A percentile compares a stretch with the other conserved stretches of the same genome.
Evolutionary conservation across 192 early-diverging fungal species (phyloP).

Genomic region (Coemansia sp.): DNA sequence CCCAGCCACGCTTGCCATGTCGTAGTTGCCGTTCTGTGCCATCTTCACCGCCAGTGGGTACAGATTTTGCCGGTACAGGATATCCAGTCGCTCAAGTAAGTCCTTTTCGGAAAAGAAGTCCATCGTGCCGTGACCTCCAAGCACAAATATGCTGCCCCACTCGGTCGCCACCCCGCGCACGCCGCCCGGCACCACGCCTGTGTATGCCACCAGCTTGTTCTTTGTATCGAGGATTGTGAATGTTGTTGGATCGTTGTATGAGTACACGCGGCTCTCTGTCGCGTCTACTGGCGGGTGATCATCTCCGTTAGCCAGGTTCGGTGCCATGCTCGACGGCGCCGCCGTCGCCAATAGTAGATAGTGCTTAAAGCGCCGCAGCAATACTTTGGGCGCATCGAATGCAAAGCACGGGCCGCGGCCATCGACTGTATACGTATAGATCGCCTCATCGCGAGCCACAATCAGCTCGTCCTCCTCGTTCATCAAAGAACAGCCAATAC

Average conservation of each 20-base stretch:
- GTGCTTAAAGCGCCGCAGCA: conserved; percentile 32
- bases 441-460: conserved; percentile 83
- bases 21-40: conserved; percentile 77
- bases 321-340: conserved; percentile 33
- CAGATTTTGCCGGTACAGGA: conserved; percentile 86
- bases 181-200: conserved; percentile 70
- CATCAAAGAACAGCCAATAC: conserved; percentile 70
- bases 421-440: conserved; percentile 89
- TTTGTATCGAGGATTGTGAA: conserved; percentile 81
- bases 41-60: conserved; percentile 87
- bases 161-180: conserved; percentile 75
- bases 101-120: conserved; percentile 84
- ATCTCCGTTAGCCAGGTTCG: conserved; percentile 34
- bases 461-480: conserved; percentile 82
- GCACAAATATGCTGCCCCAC: conserved; percentile 88
- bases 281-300: conserved; percentile 58
- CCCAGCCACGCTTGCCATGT: conserved; percentile 80
- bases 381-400: conserved; percentile 66
- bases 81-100: conserved; percentile 80
- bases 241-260: conserved; percentile 51
- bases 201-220: conserved; percentile 90
- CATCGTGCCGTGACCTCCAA: conserved; percentile 57
- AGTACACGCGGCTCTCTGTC: conserved; percentile 38
- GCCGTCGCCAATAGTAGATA: conserved; percentile 39
- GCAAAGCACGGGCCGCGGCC: conserved; percentile 91